Evolutionary conservation across 2,329 filamentous ascomycete species (phyloP), one percentile per base, ranked within the genome.

Genomic region (Neofusicoccum laricinum): DNA sequence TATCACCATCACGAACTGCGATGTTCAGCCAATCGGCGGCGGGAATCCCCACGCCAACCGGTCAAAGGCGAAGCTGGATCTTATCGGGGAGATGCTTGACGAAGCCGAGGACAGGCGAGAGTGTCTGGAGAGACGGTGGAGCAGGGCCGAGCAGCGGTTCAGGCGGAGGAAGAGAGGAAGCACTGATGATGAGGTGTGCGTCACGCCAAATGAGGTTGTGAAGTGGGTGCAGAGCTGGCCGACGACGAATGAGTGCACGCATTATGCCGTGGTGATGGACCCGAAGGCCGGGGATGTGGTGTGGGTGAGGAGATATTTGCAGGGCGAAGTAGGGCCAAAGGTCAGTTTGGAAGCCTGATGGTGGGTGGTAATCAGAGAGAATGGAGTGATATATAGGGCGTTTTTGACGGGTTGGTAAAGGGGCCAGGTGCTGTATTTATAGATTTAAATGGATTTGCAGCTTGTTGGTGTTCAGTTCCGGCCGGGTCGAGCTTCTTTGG

Each of bases 261-360:
- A 89, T 72, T 88, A 84, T 72, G 80, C 81, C 3, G 80, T 80
- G 19, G 73, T 88, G 32, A 81, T 89, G 81, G 85, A 88, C 73
- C 82, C 86, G 3, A 71, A 66, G 5, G 71, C 71, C 14, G 84
- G 85, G 0, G 73, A 74, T 12, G 74, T 87, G 21, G 70, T 75
- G 14, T 86, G 82, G 80, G 68, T 81, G 12, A 67, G 65, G 43
- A 41, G 65, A 12, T 72, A 65, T 46, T 65, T 68, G 14, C 30
- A 53, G n/a, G 58, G 34, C 12, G 58, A 30, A 8, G 45, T n/a
- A 12, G 10, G n/a, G 15, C 15, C 41, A 45, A 43, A 43, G 40
- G 4, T 43, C 6, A 43, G 14, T 17, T 17, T 43, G n/a, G 40
- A 43, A 17, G 25, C 25, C 1, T 30, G 25, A 30, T 30, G 25